Evolutionary conservation across 2,329 filamentous ascomycete genomes (phyloP).

Genomic region (Fusarium phyllophilum): DNA sequence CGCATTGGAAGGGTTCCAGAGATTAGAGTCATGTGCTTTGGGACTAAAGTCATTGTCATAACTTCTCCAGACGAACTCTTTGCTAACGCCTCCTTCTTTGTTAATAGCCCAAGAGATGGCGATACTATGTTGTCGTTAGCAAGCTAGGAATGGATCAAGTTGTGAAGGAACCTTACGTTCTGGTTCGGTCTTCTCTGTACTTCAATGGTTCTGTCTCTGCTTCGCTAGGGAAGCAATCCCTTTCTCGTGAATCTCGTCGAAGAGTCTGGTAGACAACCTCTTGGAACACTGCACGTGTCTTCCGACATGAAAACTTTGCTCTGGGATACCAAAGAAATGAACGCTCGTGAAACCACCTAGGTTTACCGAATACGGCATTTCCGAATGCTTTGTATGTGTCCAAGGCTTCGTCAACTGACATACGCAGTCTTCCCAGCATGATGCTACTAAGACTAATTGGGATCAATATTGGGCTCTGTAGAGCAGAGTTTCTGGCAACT

Average conservation of each 20-base stretch:
- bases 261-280: fast-evolving
- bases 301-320: background rate
- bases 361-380: background rate
- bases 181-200: background rate
- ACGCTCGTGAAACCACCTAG: constrained; percentile 2
- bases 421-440: background rate
- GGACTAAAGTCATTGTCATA: background rate
- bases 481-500: too few species aligned
- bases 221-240: fast-evolving
- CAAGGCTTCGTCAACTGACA: background rate
- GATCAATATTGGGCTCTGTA: too few species aligned
- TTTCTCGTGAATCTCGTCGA: background rate
- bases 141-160: too few species aligned
- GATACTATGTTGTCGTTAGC: background rate
- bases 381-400: fast-evolving
- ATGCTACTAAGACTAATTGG: background rate
- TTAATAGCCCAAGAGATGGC: background rate
- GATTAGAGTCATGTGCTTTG: background rate
- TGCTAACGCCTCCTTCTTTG: background rate
- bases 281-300: background rate
- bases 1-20: background rate
- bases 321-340: background rate
- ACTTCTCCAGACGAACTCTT: background rate
- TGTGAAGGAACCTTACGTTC: background rate
- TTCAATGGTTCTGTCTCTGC: fast-evolving